Evolutionary conservation across 2,329 filamentous ascomycete species (phyloP).

Genomic region (Sclerotinia trifoliorum): DNA sequence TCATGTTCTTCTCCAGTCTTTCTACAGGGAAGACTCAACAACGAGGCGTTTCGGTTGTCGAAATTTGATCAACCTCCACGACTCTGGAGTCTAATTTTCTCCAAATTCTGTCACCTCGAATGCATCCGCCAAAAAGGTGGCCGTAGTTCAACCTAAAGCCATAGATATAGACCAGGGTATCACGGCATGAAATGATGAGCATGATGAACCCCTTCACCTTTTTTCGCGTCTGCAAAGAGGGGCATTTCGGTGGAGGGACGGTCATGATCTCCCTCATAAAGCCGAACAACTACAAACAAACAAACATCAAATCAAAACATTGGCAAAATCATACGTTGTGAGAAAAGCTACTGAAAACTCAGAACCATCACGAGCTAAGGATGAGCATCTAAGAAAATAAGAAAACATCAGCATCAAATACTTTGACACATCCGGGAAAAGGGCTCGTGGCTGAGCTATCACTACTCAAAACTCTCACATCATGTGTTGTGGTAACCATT

Average conservation of each 20-base stretch:
- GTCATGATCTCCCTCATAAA: slow-evolving; percentile 2
- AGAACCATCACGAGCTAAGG: slow-evolving; percentile 5
- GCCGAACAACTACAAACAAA: slow-evolving; percentile 10
- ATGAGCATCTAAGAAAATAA: slow-evolving; percentile 16
- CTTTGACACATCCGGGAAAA: slow-evolving; percentile 6
- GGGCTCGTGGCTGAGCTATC: slow-evolving; percentile 14
- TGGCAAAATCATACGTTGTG: slow-evolving; percentile 19
- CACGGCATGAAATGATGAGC: slow-evolving; percentile 18
- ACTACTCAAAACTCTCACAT: slow-evolving; percentile 9
- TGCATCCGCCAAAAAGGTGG: slow-evolving; percentile 15
- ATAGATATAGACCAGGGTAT: slow-evolving; percentile 15
- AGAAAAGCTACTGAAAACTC: slow-evolving; percentile 10
- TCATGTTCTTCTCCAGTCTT: slow-evolving; percentile 18
- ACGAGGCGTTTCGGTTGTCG: slow-evolving; percentile 12
- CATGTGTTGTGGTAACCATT: slow-evolving; percentile 10
- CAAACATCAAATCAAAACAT: slow-evolving; percentile 14
- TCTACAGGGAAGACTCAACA: slow-evolving; percentile 15
- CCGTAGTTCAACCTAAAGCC: slow-evolving; percentile 15
- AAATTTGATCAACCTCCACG: slow-evolving; percentile 10
- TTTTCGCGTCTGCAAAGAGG: slow-evolving; percentile 4
- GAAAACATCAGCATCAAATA: slow-evolving; percentile 9
- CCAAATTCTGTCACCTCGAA: slow-evolving; percentile 2
- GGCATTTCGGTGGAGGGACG: slow-evolving; percentile 9
- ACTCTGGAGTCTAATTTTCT: slow-evolving; percentile 4
- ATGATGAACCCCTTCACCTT: slow-evolving; percentile 5